Conservation (phyloP, 192 early-diverging fungal species). For the Coemansia sp. region DNA sequence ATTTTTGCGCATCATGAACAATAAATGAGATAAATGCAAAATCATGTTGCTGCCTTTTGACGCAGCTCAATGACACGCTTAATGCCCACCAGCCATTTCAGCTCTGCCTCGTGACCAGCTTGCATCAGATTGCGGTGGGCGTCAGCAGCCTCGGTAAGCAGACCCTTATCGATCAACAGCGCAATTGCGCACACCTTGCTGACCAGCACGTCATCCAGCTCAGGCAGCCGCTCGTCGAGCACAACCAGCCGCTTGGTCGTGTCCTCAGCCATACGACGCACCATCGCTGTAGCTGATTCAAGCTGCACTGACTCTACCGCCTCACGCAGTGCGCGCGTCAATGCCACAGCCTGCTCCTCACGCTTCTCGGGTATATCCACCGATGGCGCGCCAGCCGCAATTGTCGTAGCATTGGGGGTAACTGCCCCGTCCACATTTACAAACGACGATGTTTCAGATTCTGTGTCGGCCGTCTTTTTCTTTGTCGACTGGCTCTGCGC, state of each 20-base stretch:
- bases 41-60: conserved; percentile 13
- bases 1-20: neutral
- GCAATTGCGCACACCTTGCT: conserved; percentile 16
- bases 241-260: conserved; percentile 23
- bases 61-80: conserved; percentile 45
- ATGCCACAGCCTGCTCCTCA: conserved; percentile 3
- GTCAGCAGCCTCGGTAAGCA: conserved; percentile 16
- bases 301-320: neutral
- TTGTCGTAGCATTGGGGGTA: conserved; percentile 11
- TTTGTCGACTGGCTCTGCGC: conserved; percentile 6
- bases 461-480: conserved; percentile 9
- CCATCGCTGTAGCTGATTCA: conserved; percentile 12
- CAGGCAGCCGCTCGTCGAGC: conserved; percentile 29
- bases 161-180: conserved; percentile 15
- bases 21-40: neutral
- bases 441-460: conserved; percentile 23
- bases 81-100: conserved; percentile 52
- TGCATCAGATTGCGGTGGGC: conserved; percentile 33
- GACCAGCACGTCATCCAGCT: conserved; percentile 17
- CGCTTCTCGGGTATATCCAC: conserved; percentile 19
- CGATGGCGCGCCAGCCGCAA: neutral
- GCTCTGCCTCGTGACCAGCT: conserved; percentile 31
- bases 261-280: conserved; percentile 31
- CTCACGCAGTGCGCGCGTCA: conserved; percentile 6
- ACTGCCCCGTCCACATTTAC: conserved; percentile 23